Percentiles rank a stretch among this genome's conserved stretches.
These are phyloP conservation scores for Uronychia setigera DNA, from an alignment of 73 alveolate species.

Conservation along the genomic window DNA sequence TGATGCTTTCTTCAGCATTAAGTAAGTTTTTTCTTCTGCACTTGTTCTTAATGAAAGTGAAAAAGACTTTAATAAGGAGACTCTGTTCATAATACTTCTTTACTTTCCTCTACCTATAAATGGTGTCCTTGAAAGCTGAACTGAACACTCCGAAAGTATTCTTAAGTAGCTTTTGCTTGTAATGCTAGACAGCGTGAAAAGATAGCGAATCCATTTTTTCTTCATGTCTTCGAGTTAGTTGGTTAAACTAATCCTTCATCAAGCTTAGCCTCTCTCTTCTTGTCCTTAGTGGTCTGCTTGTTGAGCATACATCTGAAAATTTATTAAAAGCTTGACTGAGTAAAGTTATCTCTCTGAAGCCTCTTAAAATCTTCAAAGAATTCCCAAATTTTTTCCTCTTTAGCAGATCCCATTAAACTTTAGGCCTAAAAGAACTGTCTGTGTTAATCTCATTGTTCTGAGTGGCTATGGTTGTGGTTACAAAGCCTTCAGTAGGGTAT, in stretches of 20 bases:
- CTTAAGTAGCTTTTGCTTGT: neutral
- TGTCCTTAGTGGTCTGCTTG: neutral
- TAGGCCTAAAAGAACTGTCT: neutral
- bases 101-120: neutral
- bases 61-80: neutral
- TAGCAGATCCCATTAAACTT: neutral
- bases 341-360: too few relatives aligned
- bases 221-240: neutral
- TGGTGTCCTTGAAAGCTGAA: neutral
- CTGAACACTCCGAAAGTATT: neutral
- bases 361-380: too few relatives aligned
- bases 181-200: neutral
- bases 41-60: neutral
- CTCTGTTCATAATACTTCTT: neutral
- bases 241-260: neutral
- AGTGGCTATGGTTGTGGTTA: too few relatives aligned
- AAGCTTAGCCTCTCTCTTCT: constrained; percentile 1
- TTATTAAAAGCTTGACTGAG: neutral
- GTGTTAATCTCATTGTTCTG: too few relatives aligned
- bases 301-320: neutral
- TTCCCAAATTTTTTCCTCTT: neutral
- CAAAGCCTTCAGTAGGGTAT: too few relatives aligned
- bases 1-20: neutral
- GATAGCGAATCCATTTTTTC: neutral
- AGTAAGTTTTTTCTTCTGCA: neutral